These are phyloP conservation scores for Lasiodiplodia theobromae DNA, from an alignment of 2,329 filamentous ascomycete species.

Conservation along the genomic window DNA sequence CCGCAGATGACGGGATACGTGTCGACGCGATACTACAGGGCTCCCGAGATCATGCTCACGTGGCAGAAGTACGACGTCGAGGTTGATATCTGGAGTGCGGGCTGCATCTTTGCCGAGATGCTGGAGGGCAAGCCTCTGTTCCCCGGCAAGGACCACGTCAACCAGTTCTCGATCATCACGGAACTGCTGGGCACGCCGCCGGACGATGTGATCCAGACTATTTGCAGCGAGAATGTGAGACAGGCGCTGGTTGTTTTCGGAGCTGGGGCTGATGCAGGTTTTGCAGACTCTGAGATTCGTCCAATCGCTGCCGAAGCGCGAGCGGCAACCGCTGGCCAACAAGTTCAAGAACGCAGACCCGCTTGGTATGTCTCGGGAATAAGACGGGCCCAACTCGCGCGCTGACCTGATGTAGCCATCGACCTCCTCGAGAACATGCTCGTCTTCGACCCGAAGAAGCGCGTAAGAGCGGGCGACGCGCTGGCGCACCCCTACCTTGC, in stretches of 20 bases:
- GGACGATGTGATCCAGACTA: conserved; percentile 97
- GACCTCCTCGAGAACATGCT: conserved; percentile 96
- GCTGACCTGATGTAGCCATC: conserved; percentile 66
- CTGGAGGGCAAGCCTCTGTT: conserved; percentile 97
- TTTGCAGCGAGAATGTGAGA: conserved; percentile 94
- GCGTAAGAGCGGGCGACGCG: conserved; percentile 85
- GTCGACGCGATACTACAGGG: conserved; percentile 97
- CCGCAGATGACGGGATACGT: conserved; percentile 99
- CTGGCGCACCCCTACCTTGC: conserved; percentile 92
- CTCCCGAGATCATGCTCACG: conserved; percentile 99
- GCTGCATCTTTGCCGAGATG: conserved; percentile 99
- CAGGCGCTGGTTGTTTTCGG: conserved; percentile 13
- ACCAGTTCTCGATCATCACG: conserved; percentile 99
- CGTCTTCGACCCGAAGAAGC: conserved; percentile 97
- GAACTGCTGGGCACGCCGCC: conserved; percentile 95
- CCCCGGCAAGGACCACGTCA: conserved; percentile 98
- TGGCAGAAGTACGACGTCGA: conserved; percentile 99
- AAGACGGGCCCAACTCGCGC: not conserved
- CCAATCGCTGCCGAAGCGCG: conserved; percentile 93
- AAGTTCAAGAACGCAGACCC: conserved; percentile 97
- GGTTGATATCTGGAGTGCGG: conserved; percentile 99
- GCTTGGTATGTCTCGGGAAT: conserved; percentile 64
- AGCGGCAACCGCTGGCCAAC: conserved; percentile 81
- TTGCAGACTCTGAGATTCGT: conserved; percentile 90
- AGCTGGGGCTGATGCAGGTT: conserved; percentile 35